Evolutionary conservation across 441 rosid genomes (phyloP).

Genomic region (Erysimum cheiri): DNA sequence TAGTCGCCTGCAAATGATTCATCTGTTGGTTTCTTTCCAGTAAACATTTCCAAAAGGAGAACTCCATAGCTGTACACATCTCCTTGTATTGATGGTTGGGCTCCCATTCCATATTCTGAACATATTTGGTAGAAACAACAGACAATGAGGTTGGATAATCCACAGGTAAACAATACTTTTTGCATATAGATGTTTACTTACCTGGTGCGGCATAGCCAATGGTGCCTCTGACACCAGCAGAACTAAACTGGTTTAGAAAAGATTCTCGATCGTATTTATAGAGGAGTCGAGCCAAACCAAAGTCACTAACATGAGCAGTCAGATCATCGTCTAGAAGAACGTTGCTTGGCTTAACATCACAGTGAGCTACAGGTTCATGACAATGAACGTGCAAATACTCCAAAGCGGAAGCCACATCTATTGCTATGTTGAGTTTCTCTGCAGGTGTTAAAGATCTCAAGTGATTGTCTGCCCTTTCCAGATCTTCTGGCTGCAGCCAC

Average conservation of each 20-base stretch:
- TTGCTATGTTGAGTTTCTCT: conserved; percentile 41
- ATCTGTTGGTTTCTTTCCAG: conserved; percentile 38
- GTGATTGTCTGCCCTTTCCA: background rate
- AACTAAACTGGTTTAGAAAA: conserved; percentile 37
- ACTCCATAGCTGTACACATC: conserved; percentile 46
- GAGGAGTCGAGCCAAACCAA: conserved; percentile 45
- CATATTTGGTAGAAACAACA: conserved; percentile 6
- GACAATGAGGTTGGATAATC: background rate
- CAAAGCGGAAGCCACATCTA: conserved; percentile 49
- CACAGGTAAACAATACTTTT: background rate
- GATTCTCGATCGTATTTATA: conserved; percentile 33
- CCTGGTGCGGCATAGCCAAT: conserved; percentile 51
- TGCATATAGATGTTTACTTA: conserved; percentile 6
- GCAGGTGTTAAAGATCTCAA: conserved; percentile 24
- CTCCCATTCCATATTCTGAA: conserved; percentile 43
- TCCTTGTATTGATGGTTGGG: conserved; percentile 42
- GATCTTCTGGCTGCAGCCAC: conserved; percentile 43
- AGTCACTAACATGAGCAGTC: conserved; percentile 50
- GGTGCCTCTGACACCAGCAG: conserved; percentile 51
- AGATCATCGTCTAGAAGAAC: conserved; percentile 44
- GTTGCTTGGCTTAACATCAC: conserved; percentile 44
- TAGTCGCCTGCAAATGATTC: conserved; percentile 27
- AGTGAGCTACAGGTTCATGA: conserved; percentile 44
- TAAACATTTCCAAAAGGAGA: conserved; percentile 41
- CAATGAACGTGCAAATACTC: conserved; percentile 49